Evolutionary conservation across 257 asterid species (phyloP).

Genomic region (Solanum infundibuliforme): DNA sequence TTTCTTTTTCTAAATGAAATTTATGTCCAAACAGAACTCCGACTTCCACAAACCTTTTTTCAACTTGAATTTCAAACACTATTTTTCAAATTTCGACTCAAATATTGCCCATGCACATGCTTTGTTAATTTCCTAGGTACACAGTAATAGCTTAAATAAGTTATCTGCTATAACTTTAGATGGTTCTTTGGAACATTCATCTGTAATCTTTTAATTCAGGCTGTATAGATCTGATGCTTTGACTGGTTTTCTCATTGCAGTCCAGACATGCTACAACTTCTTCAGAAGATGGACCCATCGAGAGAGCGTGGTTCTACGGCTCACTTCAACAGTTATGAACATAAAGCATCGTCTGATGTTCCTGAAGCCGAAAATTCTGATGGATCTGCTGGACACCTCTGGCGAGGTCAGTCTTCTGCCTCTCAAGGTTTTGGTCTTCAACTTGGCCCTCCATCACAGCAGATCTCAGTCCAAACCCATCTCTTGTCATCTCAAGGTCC

Average conservation of each 20-base stretch:
- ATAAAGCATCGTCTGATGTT: constrained; percentile 32
- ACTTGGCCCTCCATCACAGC: constrained; percentile 86
- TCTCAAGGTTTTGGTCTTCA: constrained; percentile 85
- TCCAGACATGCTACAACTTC: constrained; percentile 88
- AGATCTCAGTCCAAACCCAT: constrained; percentile 31
- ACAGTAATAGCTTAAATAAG: neutral
- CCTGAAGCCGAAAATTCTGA: constrained; percentile 42
- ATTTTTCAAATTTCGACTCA: neutral
- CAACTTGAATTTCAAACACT: neutral
- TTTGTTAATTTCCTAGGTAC: neutral
- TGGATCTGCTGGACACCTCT: constrained; percentile 38
- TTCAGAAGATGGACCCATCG: constrained; percentile 80
- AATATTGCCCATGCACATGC: neutral
- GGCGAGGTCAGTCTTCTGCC: constrained; percentile 40
- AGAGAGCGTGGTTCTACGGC: constrained; percentile 24
- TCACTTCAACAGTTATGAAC: constrained; percentile 33
- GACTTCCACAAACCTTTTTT: neutral
- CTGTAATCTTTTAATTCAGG: neutral
- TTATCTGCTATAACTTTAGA: neutral
- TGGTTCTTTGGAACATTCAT: neutral
- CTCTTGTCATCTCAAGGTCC: constrained; percentile 35
- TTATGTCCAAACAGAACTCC: neutral
- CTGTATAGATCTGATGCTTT: neutral
- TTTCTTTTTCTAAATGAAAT: neutral
- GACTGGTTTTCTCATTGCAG: constrained; percentile 23